A percentile compares a stretch with the other conserved stretches of the same genome.
Conservation (phyloP, 2,329 filamentous ascomycete genomes). For the Rhynchosporium graminicola region DNA sequence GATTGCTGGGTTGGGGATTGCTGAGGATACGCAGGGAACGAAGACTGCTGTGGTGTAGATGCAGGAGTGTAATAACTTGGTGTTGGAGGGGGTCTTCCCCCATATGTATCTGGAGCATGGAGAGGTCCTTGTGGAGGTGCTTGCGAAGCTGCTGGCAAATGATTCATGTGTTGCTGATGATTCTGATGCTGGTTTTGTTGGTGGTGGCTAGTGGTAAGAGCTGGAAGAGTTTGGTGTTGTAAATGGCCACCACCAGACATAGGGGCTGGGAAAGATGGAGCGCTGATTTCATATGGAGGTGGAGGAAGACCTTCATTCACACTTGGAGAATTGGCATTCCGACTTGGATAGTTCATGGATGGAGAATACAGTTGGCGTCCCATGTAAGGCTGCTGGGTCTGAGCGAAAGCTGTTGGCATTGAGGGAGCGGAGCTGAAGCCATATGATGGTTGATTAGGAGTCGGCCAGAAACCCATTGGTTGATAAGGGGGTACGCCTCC, state of each 20-base stretch:
- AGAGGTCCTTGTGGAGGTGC: conserved; percentile 54
- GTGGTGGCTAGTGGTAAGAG: conserved; percentile 38
- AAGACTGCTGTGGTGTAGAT: conserved; percentile 49
- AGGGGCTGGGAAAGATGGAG: conserved; percentile 63
- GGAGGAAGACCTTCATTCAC: conserved; percentile 63
- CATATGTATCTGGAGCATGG: conserved; percentile 60
- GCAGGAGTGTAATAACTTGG: conserved; percentile 56
- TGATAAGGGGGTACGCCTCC: conserved; percentile 57
- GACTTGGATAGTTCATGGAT: conserved; percentile 53
- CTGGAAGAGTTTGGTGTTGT: conserved; percentile 36
- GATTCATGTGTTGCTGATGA: conserved; percentile 38
- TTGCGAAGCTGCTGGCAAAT: conserved; percentile 46
- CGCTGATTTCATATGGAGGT: conserved; percentile 65
- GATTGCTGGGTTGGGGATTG: conserved; percentile 52
- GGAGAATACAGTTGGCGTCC: conserved; percentile 58
- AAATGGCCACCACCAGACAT: conserved; percentile 49
- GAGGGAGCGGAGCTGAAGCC: conserved; percentile 55
- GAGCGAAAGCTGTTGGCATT: conserved; percentile 37
- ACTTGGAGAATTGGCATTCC: conserved; percentile 60
- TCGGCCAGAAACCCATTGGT: conserved; percentile 62
- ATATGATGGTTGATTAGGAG: conserved; percentile 49
- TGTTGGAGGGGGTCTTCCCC: conserved; percentile 57
- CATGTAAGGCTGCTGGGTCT: conserved; percentile 41
- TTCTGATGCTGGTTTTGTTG: conserved; percentile 42
- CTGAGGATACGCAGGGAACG: conserved; percentile 50